Evolutionary conservation across 768 basidiomycete genomes (phyloP).

Genomic region (Scleroderma bovista): DNA sequence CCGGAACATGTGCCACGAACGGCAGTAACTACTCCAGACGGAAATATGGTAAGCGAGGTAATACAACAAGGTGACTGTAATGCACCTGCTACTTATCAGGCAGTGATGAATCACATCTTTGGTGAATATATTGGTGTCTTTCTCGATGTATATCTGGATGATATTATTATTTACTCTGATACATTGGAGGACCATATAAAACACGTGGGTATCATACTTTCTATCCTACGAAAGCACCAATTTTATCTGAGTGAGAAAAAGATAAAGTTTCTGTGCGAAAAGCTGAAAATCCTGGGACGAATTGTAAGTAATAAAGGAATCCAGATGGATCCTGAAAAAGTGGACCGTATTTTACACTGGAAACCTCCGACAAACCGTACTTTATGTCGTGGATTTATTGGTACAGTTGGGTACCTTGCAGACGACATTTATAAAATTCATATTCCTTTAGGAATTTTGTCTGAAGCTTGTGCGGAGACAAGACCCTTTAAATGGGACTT

Average conservation of each 20-base stretch:
- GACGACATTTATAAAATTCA: neutral
- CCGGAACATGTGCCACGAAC: constrained; percentile 18
- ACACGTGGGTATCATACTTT: constrained; percentile 29
- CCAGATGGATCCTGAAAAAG: constrained; percentile 19
- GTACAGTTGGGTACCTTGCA: neutral
- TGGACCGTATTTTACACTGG: constrained; percentile 16
- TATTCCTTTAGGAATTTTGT: neutral
- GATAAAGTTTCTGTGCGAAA: constrained; percentile 24
- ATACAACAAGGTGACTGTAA: constrained; percentile 27
- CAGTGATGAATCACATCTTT: constrained; percentile 5
- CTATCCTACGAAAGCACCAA: constrained; percentile 30
- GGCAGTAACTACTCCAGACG: constrained; percentile 31
- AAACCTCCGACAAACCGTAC: constrained; percentile 10
- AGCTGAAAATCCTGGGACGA: constrained; percentile 31
- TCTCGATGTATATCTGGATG: constrained; percentile 7
- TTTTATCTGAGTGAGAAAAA: constrained; percentile 35
- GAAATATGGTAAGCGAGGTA: constrained; percentile 30
- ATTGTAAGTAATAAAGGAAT: constrained; percentile 35
- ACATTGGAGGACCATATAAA: constrained; percentile 24
- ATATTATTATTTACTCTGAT: constrained; percentile 7
- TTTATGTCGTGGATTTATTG: neutral
- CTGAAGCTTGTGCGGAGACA: neutral
- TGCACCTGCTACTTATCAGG: constrained; percentile 41
- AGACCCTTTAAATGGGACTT: constrained; percentile 11
- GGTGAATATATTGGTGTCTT: neutral